Conservation (phyloP, 2,329 filamentous ascomycete species). For the Capronia coronata region DNA sequence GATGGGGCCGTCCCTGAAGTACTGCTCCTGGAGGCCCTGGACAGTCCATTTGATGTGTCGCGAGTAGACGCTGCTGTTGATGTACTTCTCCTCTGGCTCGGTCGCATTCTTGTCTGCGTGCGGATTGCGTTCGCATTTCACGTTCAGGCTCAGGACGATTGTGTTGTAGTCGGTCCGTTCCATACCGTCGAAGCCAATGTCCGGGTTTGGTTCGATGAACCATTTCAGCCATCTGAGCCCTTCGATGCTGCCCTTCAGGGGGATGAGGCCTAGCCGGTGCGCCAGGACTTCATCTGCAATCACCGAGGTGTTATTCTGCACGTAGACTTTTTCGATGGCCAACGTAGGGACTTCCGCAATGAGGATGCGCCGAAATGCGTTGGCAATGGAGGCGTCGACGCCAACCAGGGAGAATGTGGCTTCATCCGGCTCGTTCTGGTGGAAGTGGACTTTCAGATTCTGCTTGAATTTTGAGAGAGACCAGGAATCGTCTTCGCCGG, state of each 20-base stretch:
- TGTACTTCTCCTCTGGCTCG: slow-evolving; percentile 77
- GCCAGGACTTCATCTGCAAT: slow-evolving; percentile 97
- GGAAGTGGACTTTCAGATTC: slow-evolving; percentile 69
- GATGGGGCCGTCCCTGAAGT: slow-evolving; percentile 59
- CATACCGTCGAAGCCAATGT: slow-evolving; percentile 38
- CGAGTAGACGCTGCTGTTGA: slow-evolving; percentile 77
- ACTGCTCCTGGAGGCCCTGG: slow-evolving; percentile 60
- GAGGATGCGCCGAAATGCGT: slow-evolving; percentile 93
- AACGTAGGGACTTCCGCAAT: slow-evolving; percentile 90
- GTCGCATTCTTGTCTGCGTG: slow-evolving; percentile 65
- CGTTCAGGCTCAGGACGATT: slow-evolving; percentile 66
- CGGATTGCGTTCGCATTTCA: slow-evolving; percentile 73
- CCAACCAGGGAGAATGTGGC: slow-evolving; percentile 86
- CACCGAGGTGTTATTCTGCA: slow-evolving; percentile 94
- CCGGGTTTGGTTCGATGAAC: slow-evolving; percentile 65
- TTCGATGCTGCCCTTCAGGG: slow-evolving; percentile 70
- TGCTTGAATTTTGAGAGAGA: slow-evolving; percentile 63
- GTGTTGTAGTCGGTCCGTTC: slow-evolving; percentile 73
- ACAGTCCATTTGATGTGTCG: slow-evolving; percentile 70
- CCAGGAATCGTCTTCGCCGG: slow-evolving; percentile 80
- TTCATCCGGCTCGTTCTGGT: slow-evolving; percentile 71
- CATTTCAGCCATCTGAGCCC: slow-evolving; percentile 78
- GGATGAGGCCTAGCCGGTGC: slow-evolving; percentile 81
- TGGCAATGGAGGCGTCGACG: slow-evolving; percentile 85
- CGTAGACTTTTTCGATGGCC: slow-evolving; percentile 87